Evolutionary conservation across 345 rosid species (phyloP).

Genomic region (Geranium brycei): DNA sequence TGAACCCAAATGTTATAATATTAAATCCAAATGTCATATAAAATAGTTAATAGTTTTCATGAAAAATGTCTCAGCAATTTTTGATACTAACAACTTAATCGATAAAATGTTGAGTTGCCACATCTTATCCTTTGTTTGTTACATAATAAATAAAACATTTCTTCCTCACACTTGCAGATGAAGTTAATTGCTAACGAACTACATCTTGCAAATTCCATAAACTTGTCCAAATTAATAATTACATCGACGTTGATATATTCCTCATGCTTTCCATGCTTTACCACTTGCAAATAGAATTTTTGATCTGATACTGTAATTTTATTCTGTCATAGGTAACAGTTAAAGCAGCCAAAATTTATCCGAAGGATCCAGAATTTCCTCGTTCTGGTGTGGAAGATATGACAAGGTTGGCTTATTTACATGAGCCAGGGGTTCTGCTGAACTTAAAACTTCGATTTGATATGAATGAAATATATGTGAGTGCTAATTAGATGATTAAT

Average conservation of each 20-base stretch:
- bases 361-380: conserved; percentile 88
- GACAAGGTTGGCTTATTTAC: conserved; percentile 90
- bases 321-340: conserved; percentile 37
- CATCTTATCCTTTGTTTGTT: neutral
- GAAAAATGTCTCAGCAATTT: too few species aligned
- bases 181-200: neutral
- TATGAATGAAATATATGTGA: conserved; percentile 83
- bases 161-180: neutral
- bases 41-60: neutral
- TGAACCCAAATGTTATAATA: too few species aligned
- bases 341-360: conserved; percentile 44
- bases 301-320: too few species aligned
- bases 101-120: neutral
- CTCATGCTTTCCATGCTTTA: neutral
- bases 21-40: too few species aligned
- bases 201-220: neutral
- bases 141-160: neutral
- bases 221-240: neutral
- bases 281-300: neutral
- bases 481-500: conserved; percentile 18
- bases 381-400: conserved; percentile 84
- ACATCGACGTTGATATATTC: neutral
- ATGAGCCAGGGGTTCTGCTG: conserved; percentile 89
- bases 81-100: neutral
- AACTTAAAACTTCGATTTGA: conserved; percentile 65